Base-by-base conservation (phyloP, 208 protist species). In the Angomonas desouzai region DNA sequence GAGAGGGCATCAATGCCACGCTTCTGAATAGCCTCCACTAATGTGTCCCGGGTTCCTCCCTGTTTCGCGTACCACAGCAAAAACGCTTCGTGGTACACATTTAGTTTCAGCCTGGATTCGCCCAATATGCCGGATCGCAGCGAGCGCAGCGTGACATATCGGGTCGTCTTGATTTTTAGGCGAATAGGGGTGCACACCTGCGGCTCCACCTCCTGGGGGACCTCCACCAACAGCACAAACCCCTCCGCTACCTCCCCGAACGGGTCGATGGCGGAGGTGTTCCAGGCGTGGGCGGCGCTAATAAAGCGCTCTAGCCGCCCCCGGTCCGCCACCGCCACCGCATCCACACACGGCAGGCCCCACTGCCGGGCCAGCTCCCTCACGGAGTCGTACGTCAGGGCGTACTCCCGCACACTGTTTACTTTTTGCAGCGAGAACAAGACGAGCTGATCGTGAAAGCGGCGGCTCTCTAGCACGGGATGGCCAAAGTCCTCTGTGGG, bases 151-250 rank as follows among this genome's bases (percentile, higher is more conserved):
- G 85, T 79, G 55, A 78, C 61, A 69, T 96, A 96, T 56, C 66
- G 57, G 4, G 79, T 71, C 3, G 87, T 92, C 55, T 96, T 96
- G 3, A 82, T 66, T 69, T 96, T 96, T 30, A 96, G 68, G 0
- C 90, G 84, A 56, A 96, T 36, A 1, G 81, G 83, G 3, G 49
- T 61, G 20, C 81, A 66, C 72, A 72, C 88, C 55, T 48, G 62
- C 36, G 64, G 40, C 4, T 40, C n/a, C n/a, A 40, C 20, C 2
- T 13, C 20, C 38, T 32, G 20, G 6, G 70, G 60, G 1, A 79
- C 30, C 56, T 91, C 78, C 10, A 92, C 48, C 25, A 92, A 22
- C 36, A 95, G 22, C 38, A 95, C 86, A 20, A 89, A 81, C n/a
- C 89, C 89, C 63, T 95, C 89, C 2, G 83, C 88, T 3, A 94